These are phyloP conservation scores for Lentinula lateritia DNA, from an alignment of 768 basidiomycete species.

Conservation along the genomic window DNA sequence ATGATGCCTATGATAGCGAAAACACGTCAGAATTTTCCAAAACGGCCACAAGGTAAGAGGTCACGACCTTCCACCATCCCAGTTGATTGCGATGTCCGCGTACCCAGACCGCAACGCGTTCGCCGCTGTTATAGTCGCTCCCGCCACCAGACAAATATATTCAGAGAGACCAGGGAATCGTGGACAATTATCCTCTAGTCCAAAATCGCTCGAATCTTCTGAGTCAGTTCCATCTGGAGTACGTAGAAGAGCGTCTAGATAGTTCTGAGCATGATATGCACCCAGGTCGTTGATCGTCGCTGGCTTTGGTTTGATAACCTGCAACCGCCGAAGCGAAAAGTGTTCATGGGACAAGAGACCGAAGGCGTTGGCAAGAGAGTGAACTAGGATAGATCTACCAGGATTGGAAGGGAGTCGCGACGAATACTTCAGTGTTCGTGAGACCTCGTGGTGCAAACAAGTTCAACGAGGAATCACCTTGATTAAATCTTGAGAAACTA, in stretches of 20 bases:
- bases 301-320: slow-evolving; percentile 44
- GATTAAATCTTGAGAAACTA: slow-evolving; percentile 54
- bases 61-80: slow-evolving; percentile 83
- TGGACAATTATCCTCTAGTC: slow-evolving; percentile 75
- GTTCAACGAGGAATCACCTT: slow-evolving; percentile 28
- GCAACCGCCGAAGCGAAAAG: slow-evolving; percentile 25
- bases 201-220: slow-evolving; percentile 33
- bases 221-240: slow-evolving; percentile 7
- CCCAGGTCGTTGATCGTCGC: slow-evolving; percentile 56
- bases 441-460: background rate
- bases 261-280: slow-evolving; percentile 67
- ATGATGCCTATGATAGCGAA: slow-evolving; percentile 56
- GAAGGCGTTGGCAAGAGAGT: slow-evolving; percentile 52
- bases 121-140: slow-evolving; percentile 74
- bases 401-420: slow-evolving; percentile 66
- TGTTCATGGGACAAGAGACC: slow-evolving; percentile 36
- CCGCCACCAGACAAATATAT: slow-evolving; percentile 70
- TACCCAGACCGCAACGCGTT: slow-evolving; percentile 44
- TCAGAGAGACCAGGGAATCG: slow-evolving; percentile 60
- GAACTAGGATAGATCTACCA: slow-evolving; percentile 60
- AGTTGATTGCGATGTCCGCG: slow-evolving; percentile 67
- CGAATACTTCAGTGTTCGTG: slow-evolving; percentile 26
- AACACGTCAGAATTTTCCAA: background rate
- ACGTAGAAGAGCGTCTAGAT: slow-evolving; percentile 52
- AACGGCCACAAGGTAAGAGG: background rate